A percentile compares a stretch with the other conserved stretches of the same genome.
Conservation (phyloP, 805 yeast genomes). For the Teunomyces funiuensis region DNA sequence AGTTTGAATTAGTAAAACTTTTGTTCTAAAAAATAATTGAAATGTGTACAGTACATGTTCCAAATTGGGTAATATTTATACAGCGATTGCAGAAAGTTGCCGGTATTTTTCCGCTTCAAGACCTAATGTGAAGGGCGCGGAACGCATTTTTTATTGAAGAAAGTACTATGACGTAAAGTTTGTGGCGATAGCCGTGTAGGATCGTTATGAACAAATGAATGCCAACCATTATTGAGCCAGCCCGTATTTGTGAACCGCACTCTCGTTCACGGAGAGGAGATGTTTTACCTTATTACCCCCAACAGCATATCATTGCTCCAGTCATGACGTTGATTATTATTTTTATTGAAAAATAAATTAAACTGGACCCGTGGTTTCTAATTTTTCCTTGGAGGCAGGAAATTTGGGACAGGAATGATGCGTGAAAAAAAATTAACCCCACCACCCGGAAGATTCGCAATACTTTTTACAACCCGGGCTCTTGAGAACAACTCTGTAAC, state of each 20-base stretch:
- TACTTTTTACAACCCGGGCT: neutral
- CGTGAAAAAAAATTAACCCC: neutral
- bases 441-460: neutral
- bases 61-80: neutral
- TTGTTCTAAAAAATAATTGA: neutral
- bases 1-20: neutral
- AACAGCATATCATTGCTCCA: no score
- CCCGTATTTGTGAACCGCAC: no score
- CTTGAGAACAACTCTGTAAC: neutral
- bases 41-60: neutral
- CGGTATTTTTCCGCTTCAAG: neutral
- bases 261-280: no score
- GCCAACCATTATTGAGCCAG: no score
- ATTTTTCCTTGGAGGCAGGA: no score
- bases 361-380: no score
- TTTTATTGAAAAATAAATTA: no score
- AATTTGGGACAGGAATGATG: neutral
- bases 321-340: no score
- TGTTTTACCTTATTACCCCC: no score
- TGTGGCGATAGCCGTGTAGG: neutral
- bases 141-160: no score
- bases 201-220: conserved; percentile 2
- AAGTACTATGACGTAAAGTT: conserved; percentile 4
- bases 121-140: neutral
- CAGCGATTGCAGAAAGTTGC: neutral